Base-by-base conservation (phyloP, 768 basidiomycete genomes). In the Chlorophyllum brunneum region DNA sequence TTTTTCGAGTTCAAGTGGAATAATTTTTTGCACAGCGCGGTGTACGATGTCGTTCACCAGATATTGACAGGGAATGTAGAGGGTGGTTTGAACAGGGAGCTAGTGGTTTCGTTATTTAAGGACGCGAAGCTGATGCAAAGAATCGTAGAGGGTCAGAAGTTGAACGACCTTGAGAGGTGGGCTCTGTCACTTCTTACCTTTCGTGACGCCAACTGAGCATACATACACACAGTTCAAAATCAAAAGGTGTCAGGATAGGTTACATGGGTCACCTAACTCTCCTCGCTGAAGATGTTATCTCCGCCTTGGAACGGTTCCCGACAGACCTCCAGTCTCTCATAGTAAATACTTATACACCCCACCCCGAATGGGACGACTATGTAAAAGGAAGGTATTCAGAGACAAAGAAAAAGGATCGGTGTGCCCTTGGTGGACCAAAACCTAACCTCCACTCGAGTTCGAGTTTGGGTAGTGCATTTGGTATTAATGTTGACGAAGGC, bases 1-100 rank as follows among this genome's bases (percentile, higher is more conserved):
- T 98, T 98, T 75, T 98, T 98, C 65, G 86, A 88, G 55, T 97
- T 87, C 61, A 94, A 95, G 0, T 92, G 91, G 87, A 98, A 99
- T 69, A 98, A 98, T 65, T 98, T 98, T 66, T 70, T 98, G 26
- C 97, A 99, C 65, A 93, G 91, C 61, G 87, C 94, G 26, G 92
- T 97, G 15, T 98, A 98, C 64, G 97, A 99, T 65, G 74, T 97
- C 53, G 76, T 98, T 1, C 97, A 98, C 64, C 97, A 98, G 66
- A 86, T 98, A 39, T 77, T 99, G 50, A 95, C 90, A 1, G 95
- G 93, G 11, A 81, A 85, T 22, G 79, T 94, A 18, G 89, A 93
- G 39, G 74, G 75, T n/a, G 86, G 90, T 3, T 76, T 82, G 46
- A 97, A 97, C 61, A 82, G 91, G 51, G 87, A 94, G 58, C 77